phyloP scores from a whole-genome alignment of 768 basidiomycete genomes.

The Floccularia luteovirens region DNA sequence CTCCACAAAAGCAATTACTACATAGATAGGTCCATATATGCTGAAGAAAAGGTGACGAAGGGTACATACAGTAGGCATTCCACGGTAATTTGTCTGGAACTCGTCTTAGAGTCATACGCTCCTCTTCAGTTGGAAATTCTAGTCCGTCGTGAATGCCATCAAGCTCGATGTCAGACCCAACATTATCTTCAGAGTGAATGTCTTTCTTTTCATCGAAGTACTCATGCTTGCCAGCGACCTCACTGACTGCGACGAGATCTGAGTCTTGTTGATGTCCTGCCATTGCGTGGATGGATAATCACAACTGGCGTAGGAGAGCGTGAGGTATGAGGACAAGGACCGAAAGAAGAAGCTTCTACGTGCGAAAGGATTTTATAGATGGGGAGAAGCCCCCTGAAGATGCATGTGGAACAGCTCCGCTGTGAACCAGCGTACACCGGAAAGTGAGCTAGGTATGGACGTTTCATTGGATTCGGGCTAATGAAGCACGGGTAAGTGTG shows the following conservation, averaged over 20 bases:
- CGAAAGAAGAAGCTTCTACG: too few relatives aligned
- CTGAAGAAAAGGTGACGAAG: constrained; percentile 1
- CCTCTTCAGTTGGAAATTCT: constrained; percentile 59
- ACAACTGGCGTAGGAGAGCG: too few relatives aligned
- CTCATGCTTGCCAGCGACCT: constrained; percentile 11
- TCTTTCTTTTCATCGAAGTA: constrained; percentile 9
- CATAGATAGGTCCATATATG: neutral
- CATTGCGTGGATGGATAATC: too few relatives aligned
- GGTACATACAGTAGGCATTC: constrained; percentile 41
- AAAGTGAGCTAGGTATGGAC: too few relatives aligned
- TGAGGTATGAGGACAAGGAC: too few relatives aligned
- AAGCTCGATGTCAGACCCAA: constrained; percentile 10
- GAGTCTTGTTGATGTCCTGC: constrained; percentile 13
- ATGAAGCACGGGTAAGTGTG: too few relatives aligned
- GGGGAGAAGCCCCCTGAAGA: too few relatives aligned
- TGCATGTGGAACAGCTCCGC: too few relatives aligned
- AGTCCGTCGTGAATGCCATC: constrained; percentile 41
- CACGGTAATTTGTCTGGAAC: constrained; percentile 55
- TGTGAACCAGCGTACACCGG: too few relatives aligned
- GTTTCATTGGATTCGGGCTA: too few relatives aligned
- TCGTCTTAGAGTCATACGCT: constrained; percentile 47
- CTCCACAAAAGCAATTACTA: constrained; percentile 62
- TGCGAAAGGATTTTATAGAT: too few relatives aligned
- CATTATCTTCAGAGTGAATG: constrained; percentile 3
- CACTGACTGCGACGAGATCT: constrained; percentile 8